These are phyloP conservation scores for Urochloa ruziziensis DNA, from an alignment of 176 grass and related monocot species.

Conservation along the genomic window DNA sequence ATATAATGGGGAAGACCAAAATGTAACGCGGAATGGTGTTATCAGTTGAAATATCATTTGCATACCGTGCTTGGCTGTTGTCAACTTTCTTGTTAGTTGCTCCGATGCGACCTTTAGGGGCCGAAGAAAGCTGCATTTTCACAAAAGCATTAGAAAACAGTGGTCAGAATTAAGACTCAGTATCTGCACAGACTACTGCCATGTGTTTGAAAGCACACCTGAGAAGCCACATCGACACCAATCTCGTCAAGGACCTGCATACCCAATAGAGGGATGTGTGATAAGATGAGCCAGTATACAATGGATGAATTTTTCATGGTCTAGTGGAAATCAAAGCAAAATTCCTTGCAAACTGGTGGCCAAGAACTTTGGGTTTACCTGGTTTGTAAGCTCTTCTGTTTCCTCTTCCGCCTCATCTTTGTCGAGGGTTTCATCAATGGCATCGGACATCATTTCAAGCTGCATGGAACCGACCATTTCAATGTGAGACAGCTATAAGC, in stretches of 20 bases:
- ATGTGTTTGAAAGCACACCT: slow-evolving; percentile 47
- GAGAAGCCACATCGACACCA: slow-evolving; percentile 92
- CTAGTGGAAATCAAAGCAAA: neutral
- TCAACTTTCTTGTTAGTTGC: slow-evolving; percentile 61
- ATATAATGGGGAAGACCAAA: neutral
- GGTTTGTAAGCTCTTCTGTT: slow-evolving; percentile 98
- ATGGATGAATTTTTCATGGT: neutral
- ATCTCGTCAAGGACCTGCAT: slow-evolving; percentile 94
- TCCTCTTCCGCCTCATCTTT: slow-evolving; percentile 99
- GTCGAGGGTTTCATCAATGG: slow-evolving; percentile 91
- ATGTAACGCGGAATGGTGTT: neutral
- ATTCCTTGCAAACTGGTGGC: neutral
- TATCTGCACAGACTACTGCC: neutral
- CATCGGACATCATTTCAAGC: slow-evolving; percentile 99
- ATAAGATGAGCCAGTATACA: neutral
- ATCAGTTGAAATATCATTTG: slow-evolving; percentile 1
- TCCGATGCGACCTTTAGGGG: slow-evolving; percentile 82
- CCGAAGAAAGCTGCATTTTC: slow-evolving; percentile 80
- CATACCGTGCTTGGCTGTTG: slow-evolving; percentile 66
- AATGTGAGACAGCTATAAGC: neutral
- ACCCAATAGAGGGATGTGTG: neutral
- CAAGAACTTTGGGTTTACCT: slow-evolving; percentile 55
- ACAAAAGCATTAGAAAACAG: neutral
- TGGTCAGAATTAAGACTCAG: slow-evolving; percentile 6
- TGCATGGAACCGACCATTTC: slow-evolving; percentile 29